Evolutionary conservation across 2,329 filamentous ascomycete genomes (phyloP).

Genomic region (Neobulgaria alba): DNA sequence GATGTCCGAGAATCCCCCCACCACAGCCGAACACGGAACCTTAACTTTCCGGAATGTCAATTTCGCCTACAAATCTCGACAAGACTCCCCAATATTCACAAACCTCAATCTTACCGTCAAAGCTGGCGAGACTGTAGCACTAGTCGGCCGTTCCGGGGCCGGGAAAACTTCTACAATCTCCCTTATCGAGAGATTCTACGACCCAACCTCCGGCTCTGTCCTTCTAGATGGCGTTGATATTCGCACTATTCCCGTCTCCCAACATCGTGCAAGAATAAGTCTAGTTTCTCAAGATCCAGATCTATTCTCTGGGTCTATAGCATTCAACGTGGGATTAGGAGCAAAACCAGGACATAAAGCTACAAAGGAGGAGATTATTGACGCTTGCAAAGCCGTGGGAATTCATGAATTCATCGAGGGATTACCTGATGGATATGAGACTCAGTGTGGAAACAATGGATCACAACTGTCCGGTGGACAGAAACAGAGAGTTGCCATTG

Average conservation of each 20-base stretch:
- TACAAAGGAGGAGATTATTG: conserved; percentile 52
- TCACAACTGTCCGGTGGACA: conserved; percentile 72
- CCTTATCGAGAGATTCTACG: conserved; percentile 44
- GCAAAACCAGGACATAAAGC: conserved; percentile 45
- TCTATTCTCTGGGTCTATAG: conserved; percentile 47
- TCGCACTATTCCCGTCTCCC: conserved; percentile 32
- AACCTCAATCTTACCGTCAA: conserved; percentile 48
- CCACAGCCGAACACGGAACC: conserved; percentile 16
- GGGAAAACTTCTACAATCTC: conserved; percentile 60
- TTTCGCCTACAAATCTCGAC: conserved; percentile 57
- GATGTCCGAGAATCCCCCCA: background rate
- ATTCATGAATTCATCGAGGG: conserved; percentile 59
- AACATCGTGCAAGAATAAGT: conserved; percentile 44
- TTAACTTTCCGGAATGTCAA: conserved; percentile 50
- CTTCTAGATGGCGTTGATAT: conserved; percentile 35
- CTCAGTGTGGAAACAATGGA: conserved; percentile 58
- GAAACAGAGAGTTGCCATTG: conserved; percentile 69
- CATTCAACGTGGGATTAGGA: conserved; percentile 48
- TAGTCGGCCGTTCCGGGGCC: conserved; percentile 58
- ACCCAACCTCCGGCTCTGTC: conserved; percentile 29
- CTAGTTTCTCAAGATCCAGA: conserved; percentile 49
- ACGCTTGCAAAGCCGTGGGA: conserved; percentile 58
- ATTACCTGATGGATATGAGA: conserved; percentile 58
- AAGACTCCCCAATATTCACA: conserved; percentile 48
- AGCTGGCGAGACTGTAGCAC: conserved; percentile 51